Percentiles rank a stretch among this genome's conserved stretches.
phyloP scores from a whole-genome alignment of 2,329 filamentous ascomycete species.

The Fusarium lyarnte region DNA sequence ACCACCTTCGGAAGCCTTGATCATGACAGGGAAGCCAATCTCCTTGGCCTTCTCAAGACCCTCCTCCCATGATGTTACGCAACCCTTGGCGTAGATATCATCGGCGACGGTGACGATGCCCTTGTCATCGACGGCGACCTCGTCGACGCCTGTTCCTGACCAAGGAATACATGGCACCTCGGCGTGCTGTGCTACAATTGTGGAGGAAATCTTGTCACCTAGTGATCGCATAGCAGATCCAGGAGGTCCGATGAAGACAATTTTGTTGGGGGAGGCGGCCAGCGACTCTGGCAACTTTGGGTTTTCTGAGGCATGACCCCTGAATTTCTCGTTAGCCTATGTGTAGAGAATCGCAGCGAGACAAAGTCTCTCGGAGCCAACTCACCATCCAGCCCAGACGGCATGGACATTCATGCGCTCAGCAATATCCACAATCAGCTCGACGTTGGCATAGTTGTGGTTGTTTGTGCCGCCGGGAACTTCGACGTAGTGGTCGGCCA shows the following conservation, averaged over 20 bases:
- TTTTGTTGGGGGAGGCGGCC: constrained; percentile 96
- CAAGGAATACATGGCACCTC: constrained; percentile 98
- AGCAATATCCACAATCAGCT: constrained; percentile 97
- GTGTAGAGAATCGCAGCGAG: neutral
- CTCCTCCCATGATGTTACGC: constrained; percentile 88
- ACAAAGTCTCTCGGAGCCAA: neutral
- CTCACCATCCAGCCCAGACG: constrained; percentile 98
- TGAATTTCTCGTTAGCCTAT: constrained; percentile 54
- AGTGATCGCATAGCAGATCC: constrained; percentile 98
- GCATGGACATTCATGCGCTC: constrained; percentile 99
- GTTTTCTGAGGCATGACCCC: constrained; percentile 98
- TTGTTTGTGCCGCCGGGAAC: constrained; percentile 99
- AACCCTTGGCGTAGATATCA: constrained; percentile 87
- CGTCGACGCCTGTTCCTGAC: constrained; percentile 91
- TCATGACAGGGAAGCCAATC: constrained; percentile 99
- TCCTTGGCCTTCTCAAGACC: constrained; percentile 85
- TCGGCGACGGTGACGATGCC: constrained; percentile 94
- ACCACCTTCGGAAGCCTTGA: constrained; percentile 99
- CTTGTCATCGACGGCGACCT: constrained; percentile 79
- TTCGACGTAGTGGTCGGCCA: constrained; percentile 99
- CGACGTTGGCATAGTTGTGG: constrained; percentile 99
- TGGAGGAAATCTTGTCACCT: constrained; percentile 99
- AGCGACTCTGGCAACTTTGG: constrained; percentile 96
- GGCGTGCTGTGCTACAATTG: constrained; percentile 97
- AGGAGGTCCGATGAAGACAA: constrained; percentile 97